Percentiles rank a stretch among this genome's conserved stretches.
Conservation (phyloP, 2,329 filamentous ascomycete genomes). For the Sporothrix curviconia region DNA sequence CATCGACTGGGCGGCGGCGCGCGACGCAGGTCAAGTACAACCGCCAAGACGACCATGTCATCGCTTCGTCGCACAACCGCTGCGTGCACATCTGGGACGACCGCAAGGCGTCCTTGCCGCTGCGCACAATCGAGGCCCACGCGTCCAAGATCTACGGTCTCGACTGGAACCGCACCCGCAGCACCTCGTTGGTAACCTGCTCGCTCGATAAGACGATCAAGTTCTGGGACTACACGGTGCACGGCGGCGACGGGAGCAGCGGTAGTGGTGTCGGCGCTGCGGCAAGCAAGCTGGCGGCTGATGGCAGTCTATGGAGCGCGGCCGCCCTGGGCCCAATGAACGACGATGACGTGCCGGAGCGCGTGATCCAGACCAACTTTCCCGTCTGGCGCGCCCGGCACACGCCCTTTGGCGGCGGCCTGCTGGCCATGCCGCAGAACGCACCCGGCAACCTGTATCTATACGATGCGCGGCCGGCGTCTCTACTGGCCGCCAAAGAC, state of each 20-base stretch:
- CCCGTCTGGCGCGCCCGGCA: constrained; percentile 88
- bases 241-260: background rate
- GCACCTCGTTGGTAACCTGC: constrained; percentile 72
- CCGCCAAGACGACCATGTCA: constrained; percentile 73
- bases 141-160: constrained; percentile 91
- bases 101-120: constrained; percentile 66
- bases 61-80: constrained; percentile 86
- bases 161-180: constrained; percentile 80
- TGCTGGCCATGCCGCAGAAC: constrained; percentile 87
- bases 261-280: background rate
- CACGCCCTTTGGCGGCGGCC: constrained; percentile 79
- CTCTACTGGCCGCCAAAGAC: constrained; percentile 32
- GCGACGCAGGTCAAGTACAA: constrained; percentile 96
- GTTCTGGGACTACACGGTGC: constrained; percentile 68
- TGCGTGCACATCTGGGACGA: constrained; percentile 88
- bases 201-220: constrained; percentile 89
- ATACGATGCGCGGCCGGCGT: constrained; percentile 56
- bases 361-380: constrained; percentile 73
- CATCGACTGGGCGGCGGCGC: constrained; percentile 87
- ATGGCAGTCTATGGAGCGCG: constrained; percentile 23
- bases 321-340: constrained; percentile 24
- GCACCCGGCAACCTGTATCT: constrained; percentile 79
- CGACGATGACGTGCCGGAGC: constrained; percentile 59
- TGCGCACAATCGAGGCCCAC: constrained; percentile 81
- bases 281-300: too few relatives aligned